Percentiles rank a stretch among this genome's conserved stretches.
Evolutionary conservation across 306 rosid genomes (phyloP).

Genomic region (Fragaria iinumae): DNA sequence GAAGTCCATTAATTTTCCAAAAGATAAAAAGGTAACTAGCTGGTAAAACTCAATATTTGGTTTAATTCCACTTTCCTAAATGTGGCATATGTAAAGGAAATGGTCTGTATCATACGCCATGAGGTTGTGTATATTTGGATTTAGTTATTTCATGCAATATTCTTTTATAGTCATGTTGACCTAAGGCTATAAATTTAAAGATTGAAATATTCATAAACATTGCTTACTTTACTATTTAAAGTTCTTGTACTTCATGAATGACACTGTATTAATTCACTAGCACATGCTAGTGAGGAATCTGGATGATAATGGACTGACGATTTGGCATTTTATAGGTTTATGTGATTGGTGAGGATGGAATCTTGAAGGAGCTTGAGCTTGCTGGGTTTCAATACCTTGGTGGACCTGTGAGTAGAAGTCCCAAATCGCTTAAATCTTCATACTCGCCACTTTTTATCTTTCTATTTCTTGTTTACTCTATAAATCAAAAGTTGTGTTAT

Average conservation of each 20-base stretch:
- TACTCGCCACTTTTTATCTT: not conserved
- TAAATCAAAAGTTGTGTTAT: constrained; percentile 12
- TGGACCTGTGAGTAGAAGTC: constrained; percentile 72
- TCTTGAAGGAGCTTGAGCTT: constrained; percentile 96
- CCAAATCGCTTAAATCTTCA: constrained; percentile 1
- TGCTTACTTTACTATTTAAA: not conserved
- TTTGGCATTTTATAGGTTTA: constrained; percentile 60
- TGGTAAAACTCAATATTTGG: not conserved
- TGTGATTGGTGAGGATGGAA: constrained; percentile 98
- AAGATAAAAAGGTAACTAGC: constrained; percentile 75
- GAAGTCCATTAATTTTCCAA: constrained; percentile 85
- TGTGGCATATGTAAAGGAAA: not conserved
- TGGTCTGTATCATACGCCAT: constrained; percentile 3
- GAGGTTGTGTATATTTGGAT: not conserved
- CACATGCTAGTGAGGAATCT: not conserved
- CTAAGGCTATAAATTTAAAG: not conserved
- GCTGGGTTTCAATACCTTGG: constrained; percentile 96
- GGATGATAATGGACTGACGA: constrained; percentile 33
- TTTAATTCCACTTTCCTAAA: not conserved
- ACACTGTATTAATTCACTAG: not conserved
- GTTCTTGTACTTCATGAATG: not conserved
- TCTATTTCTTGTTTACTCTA: constrained; percentile 12
- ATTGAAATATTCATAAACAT: not conserved
- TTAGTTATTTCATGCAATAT: not conserved
- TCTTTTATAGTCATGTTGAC: not conserved